Base-by-base conservation (phyloP, 1,284 basidiomycete species). In the Malassezia brasiliensis region DNA sequence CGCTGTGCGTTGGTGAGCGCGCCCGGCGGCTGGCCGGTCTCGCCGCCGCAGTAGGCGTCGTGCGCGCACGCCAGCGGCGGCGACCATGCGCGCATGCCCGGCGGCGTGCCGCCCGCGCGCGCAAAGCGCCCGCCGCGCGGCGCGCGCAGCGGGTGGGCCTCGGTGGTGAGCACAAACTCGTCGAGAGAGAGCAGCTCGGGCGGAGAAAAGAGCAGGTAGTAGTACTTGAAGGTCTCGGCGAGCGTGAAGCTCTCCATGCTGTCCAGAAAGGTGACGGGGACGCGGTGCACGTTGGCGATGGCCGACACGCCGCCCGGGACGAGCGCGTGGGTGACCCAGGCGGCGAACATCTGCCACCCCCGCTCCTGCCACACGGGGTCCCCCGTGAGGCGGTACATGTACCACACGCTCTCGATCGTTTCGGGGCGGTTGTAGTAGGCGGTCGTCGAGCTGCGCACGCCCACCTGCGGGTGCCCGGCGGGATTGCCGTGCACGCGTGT, bases 321-420 rank as follows among this genome's bases (percentile, higher is more conserved):
- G 51, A 77, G 68, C 32, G 68, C 61, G 48, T 76, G 69, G 52
- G 76, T 74, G 51, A 79, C 77, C 80, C 80, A 82, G 9, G 75
- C 76, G 5, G 76, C 75, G 53, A 81, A 82, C 81, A 81, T 81
- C 60, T 78, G 76, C 81, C 81, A 82, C 3, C 80, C 81, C 37
- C 77, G 75, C 52, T 81, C 80, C 57, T 68, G 61, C 80, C 80
- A 82, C 53, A 75, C 75, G 6, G 69, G 66, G 66, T 82, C 79
- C 19, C 80, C 81, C 0, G 80, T 81, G 25, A 81, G 64, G 39
- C 80, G 75, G 68, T 77, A 81, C 78, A 79, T 79, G 65, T 72
- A 75, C 56, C 80, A 79, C 30, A 81, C 78, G 22, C 75, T 77
- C 72, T 82, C 81, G 66, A 81, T 81, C 15, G 80, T 80, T 67